Percentiles rank a stretch among this genome's conserved stretches.
phyloP scores from a whole-genome alignment of 2,329 filamentous ascomycete genomes.

The Emmonsia crescens region DNA sequence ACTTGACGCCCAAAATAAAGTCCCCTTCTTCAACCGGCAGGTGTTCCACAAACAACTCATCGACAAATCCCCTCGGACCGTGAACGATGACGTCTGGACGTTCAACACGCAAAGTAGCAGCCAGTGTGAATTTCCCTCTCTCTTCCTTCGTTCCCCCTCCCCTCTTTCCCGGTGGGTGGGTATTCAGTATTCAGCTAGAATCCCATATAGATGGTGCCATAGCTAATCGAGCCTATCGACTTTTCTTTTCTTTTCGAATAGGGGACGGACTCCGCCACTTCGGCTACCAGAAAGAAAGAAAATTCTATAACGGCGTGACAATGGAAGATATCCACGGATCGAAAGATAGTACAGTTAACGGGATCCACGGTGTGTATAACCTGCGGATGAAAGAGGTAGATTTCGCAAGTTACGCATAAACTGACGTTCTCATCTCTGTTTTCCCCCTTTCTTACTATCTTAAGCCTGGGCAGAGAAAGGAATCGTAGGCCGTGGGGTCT shows the following conservation, averaged over 20 bases:
- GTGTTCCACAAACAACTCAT: constrained; percentile 45
- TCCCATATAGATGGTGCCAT: not conserved
- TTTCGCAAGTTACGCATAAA: not conserved
- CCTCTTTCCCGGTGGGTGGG: not conserved
- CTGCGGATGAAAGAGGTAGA: not conserved
- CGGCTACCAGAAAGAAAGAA: constrained; percentile 26
- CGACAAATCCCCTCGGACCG: constrained; percentile 40
- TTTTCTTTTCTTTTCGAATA: not conserved
- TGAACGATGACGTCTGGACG: constrained; percentile 51
- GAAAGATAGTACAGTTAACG: constrained; percentile 34
- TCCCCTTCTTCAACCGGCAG: constrained; percentile 47
- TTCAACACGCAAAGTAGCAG: constrained; percentile 50
- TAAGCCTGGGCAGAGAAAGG: constrained; percentile 11
- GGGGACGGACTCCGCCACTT: constrained; percentile 44
- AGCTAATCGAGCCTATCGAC: not conserved
- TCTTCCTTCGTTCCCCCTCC: not conserved
- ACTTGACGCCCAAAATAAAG: constrained; percentile 42
- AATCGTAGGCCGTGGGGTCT: constrained; percentile 38
- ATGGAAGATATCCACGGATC: constrained; percentile 37
- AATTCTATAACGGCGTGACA: constrained; percentile 42
- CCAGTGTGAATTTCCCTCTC: constrained; percentile 32
- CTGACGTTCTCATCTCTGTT: constrained; percentile 24
- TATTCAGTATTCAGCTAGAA: not conserved
- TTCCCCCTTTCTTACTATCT: constrained; percentile 15
- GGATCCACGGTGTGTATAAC: constrained; percentile 37